Evolutionary conservation across 2,329 filamentous ascomycete genomes (phyloP).

Genomic region (Scortechinia acanthostroma): DNA sequence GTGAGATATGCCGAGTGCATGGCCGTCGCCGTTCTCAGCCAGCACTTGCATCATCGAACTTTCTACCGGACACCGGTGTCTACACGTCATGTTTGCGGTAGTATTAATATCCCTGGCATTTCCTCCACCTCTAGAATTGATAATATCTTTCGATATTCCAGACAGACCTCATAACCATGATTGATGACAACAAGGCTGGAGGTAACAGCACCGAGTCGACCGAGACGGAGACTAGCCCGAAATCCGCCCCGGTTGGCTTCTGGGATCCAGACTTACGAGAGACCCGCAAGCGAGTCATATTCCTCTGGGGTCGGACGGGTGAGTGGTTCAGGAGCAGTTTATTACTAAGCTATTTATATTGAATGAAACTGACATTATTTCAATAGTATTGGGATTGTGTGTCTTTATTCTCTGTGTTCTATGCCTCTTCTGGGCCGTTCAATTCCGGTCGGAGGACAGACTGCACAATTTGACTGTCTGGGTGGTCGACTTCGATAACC

Average conservation of each 20-base stretch:
- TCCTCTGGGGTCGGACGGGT: slow-evolving; percentile 15
- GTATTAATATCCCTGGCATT: too few relatives aligned
- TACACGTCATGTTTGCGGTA: too few relatives aligned
- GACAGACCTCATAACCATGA: too few relatives aligned
- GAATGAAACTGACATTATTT: background rate
- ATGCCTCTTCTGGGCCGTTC: slow-evolving; percentile 53
- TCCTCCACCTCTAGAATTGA: too few relatives aligned
- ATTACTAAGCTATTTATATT: background rate
- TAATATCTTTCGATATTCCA: too few relatives aligned
- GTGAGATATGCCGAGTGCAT: too few relatives aligned
- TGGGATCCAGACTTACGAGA: background rate
- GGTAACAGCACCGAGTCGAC: background rate
- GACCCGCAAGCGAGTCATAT: slow-evolving; percentile 7
- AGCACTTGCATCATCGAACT: too few relatives aligned
- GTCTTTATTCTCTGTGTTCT: slow-evolving; percentile 45
- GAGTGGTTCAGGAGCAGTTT: background rate
- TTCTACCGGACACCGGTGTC: too few relatives aligned
- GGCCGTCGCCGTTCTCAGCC: too few relatives aligned
- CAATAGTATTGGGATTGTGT: slow-evolving; percentile 37
- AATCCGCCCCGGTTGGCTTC: background rate
- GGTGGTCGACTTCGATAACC: slow-evolving; percentile 58
- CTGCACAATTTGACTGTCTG: slow-evolving; percentile 39
- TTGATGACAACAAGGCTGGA: background rate
- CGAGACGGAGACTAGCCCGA: background rate
- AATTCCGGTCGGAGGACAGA: slow-evolving; percentile 40